Percentiles rank a stretch among this genome's conserved stretches.
Conservation (phyloP, 495 filamentous ascomycete genomes). For the Neurospora sp. region DNA sequence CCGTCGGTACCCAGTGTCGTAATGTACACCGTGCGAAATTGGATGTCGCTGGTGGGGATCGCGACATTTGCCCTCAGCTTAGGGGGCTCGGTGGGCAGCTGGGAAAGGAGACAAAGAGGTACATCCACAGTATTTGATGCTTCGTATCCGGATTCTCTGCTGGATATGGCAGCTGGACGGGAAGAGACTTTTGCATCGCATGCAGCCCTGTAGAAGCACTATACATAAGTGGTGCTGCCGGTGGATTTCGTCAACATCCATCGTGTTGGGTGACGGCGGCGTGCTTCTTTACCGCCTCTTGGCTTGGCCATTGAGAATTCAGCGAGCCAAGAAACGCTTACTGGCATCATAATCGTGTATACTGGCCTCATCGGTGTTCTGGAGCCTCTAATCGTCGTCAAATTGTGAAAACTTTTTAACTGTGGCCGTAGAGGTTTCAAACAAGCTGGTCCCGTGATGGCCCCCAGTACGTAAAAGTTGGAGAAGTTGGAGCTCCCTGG, state of each 20-base stretch:
- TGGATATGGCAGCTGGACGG: not conserved
- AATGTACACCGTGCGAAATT: not conserved
- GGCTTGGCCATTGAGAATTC: not conserved
- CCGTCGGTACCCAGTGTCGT: not conserved
- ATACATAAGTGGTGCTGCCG: not conserved
- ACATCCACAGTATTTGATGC: not conserved
- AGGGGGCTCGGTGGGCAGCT: not conserved
- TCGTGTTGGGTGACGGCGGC: not conserved
- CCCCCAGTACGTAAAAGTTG: constrained; percentile 20
- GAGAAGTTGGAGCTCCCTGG: not conserved
- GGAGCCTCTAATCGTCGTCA: constrained; percentile 1
- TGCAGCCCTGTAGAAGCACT: not conserved
- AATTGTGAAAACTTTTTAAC: constrained; percentile 9
- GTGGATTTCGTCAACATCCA: not conserved
- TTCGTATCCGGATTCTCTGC: not conserved
- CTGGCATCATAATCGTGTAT: constrained; percentile 12
- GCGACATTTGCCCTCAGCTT: not conserved
- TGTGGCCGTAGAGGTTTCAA: constrained; percentile 4
- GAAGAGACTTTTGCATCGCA: not conserved
- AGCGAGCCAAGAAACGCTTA: not conserved
- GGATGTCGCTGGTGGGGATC: not conserved
- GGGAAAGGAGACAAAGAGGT: not conserved
- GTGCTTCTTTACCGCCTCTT: constrained; percentile 16
- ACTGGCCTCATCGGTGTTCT: constrained; percentile 10
- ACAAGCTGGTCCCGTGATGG: constrained; percentile 19